Percentiles rank a stretch among this genome's conserved stretches.
Evolutionary conservation across 2,329 filamentous ascomycete species (phyloP).

Genomic region (Pestalotiopsis sp.): DNA sequence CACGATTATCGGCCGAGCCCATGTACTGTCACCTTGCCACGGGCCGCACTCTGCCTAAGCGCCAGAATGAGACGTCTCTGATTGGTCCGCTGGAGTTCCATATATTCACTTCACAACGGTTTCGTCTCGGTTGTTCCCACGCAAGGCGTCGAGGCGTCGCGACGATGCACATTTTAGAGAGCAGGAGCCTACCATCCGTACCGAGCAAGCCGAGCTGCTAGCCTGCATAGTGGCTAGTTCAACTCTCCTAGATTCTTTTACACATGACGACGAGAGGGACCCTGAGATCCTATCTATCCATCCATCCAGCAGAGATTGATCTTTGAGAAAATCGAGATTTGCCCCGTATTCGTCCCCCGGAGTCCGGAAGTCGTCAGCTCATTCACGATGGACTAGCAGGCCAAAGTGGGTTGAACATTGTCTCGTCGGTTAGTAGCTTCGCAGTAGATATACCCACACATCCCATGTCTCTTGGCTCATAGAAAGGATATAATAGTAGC

Average conservation of each 20-base stretch:
- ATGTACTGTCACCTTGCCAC: constrained; percentile 2
- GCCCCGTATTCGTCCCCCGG: neutral
- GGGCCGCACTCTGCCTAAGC: constrained; percentile 9
- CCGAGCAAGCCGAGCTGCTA: neutral
- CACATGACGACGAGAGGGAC: neutral
- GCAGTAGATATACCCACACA: neutral
- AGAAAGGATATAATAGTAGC: neutral
- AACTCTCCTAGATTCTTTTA: neutral
- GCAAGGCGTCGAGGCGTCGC: neutral
- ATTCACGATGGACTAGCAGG: neutral
- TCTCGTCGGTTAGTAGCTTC: neutral
- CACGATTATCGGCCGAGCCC: constrained; percentile 6
- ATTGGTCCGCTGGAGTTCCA: neutral
- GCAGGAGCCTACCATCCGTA: neutral
- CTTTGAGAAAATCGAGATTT: neutral
- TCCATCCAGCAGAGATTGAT: neutral
- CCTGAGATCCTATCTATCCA: neutral
- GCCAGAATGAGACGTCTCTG: neutral
- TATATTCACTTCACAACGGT: neutral
- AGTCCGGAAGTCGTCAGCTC: neutral
- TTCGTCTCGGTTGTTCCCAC: neutral
- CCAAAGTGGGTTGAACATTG: neutral
- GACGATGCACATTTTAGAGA: neutral
- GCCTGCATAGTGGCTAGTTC: neutral
- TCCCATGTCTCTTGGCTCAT: neutral